phyloP scores from a whole-genome alignment of 202 grass and related monocot species.

The Carex sylvatica region DNA sequence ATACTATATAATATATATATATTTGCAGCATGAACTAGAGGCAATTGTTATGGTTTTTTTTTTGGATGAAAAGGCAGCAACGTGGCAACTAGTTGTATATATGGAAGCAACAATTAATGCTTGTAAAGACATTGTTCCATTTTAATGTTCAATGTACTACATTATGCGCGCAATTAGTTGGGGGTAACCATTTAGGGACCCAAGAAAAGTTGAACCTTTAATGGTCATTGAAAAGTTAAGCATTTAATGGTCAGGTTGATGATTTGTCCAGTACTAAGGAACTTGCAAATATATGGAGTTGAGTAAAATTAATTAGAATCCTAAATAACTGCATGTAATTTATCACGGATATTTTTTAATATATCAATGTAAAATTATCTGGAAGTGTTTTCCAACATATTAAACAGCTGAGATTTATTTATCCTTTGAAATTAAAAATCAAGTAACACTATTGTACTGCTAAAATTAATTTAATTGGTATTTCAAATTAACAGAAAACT shows the following conservation, averaged over 20 bases:
- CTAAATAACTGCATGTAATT: not conserved
- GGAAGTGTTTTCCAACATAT: not conserved
- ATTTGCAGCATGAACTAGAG: slow-evolving; percentile 21
- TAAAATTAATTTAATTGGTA: not conserved
- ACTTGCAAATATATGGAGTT: not conserved
- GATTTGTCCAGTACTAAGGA: not conserved
- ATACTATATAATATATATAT: not conserved
- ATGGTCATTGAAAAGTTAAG: not conserved
- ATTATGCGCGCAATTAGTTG: slow-evolving; percentile 31
- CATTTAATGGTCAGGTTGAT: not conserved
- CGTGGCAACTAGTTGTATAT: slow-evolving; percentile 12
- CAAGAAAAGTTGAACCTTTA: slow-evolving; percentile 25
- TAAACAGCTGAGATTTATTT: not conserved
- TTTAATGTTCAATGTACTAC: slow-evolving; percentile 15
- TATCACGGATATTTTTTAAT: not conserved
- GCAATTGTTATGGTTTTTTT: slow-evolving; percentile 11
- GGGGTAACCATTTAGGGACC: slow-evolving; percentile 23
- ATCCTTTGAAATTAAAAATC: not conserved
- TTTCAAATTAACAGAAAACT: not conserved
- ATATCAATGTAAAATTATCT: not conserved
- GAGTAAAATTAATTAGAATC: not conserved
- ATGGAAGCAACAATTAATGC: slow-evolving; percentile 22
- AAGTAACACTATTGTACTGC: not conserved
- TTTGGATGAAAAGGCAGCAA: slow-evolving; percentile 28
- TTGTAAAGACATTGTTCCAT: slow-evolving; percentile 4